A percentile compares a stretch with the other conserved stretches of the same genome.
Evolutionary conservation across 305 asterid genomes (phyloP).

Genomic region (Fraxinus ornus): DNA sequence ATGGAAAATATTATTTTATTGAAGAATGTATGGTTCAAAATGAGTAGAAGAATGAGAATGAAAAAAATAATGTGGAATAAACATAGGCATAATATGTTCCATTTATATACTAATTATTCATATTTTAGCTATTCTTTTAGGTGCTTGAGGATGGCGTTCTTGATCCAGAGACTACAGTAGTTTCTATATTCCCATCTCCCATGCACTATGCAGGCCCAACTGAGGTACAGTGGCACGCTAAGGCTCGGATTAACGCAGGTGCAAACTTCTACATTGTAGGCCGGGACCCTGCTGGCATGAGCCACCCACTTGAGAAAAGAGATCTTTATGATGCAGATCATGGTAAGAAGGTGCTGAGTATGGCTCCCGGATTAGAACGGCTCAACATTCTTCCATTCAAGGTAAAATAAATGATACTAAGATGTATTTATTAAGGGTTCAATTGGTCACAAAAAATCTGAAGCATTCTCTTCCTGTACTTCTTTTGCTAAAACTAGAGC

Average conservation of each 20-base stretch:
- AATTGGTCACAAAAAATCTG: neutral
- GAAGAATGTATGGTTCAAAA: no score
- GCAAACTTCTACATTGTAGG: slow-evolving; percentile 93
- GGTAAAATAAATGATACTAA: slow-evolving; percentile 50
- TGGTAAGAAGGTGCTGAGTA: slow-evolving; percentile 84
- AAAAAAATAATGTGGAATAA: no score
- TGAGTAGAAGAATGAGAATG: no score
- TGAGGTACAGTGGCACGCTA: slow-evolving; percentile 98
- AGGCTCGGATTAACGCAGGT: slow-evolving; percentile 91
- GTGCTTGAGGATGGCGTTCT: slow-evolving; percentile 90
- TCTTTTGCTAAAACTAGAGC: no score
- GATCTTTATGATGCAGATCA: slow-evolving; percentile 92
- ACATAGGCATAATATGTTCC: neutral
- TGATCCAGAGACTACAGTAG: slow-evolving; percentile 90
- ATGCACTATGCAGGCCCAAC: slow-evolving; percentile 99
- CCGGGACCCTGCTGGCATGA: slow-evolving; percentile 94
- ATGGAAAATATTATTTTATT: no score
- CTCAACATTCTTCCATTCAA: slow-evolving; percentile 86
- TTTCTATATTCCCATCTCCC: slow-evolving; percentile 92
- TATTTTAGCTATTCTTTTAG: slow-evolving; percentile 27
- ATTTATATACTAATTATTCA: neutral
- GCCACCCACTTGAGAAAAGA: slow-evolving; percentile 82
- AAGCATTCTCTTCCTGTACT: neutral
- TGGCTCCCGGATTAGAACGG: slow-evolving; percentile 92
- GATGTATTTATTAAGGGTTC: neutral